These are phyloP conservation scores for Luzula sylvatica DNA, from an alignment of 176 grass and related monocot species.

Conservation along the genomic window DNA sequence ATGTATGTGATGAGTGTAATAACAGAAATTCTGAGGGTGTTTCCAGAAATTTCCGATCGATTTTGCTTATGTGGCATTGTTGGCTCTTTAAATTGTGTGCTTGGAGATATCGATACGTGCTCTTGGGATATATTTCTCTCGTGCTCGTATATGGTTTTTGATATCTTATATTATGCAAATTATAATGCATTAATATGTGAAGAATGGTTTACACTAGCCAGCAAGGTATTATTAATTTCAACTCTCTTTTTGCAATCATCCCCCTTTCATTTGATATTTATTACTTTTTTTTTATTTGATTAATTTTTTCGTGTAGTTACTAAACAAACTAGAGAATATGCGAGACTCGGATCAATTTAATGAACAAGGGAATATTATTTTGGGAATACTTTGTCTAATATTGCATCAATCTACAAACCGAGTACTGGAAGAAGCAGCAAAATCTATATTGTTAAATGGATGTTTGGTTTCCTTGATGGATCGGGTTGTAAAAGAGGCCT, in stretches of 20 bases:
- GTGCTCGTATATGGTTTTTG: slow-evolving; percentile 53
- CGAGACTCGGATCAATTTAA: slow-evolving; percentile 25
- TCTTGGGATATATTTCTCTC: slow-evolving; percentile 30
- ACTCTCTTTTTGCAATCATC: not conserved
- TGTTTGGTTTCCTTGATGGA: slow-evolving; percentile 50
- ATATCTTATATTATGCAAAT: slow-evolving; percentile 57
- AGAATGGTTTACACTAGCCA: slow-evolving; percentile 56
- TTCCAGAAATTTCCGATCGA: slow-evolving; percentile 41
- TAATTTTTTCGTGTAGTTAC: slow-evolving; percentile 42
- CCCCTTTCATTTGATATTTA: not conserved
- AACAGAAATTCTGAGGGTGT: slow-evolving; percentile 43
- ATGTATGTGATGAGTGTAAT: slow-evolving; percentile 49
- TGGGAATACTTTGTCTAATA: slow-evolving; percentile 63
- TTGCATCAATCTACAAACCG: slow-evolving; percentile 53
- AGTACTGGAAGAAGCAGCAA: slow-evolving; percentile 63
- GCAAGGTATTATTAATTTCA: slow-evolving; percentile 49
- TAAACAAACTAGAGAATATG: slow-evolving; percentile 38
- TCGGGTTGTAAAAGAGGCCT: slow-evolving; percentile 50
- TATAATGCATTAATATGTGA: slow-evolving; percentile 26
- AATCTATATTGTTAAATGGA: slow-evolving; percentile 52
- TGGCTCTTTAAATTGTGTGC: slow-evolving; percentile 32
- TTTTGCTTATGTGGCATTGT: slow-evolving; percentile 59
- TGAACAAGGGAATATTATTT: slow-evolving; percentile 47
- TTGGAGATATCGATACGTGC: slow-evolving; percentile 19
- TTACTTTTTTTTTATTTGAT: not conserved